Percentiles rank a stretch among this genome's conserved stretches.
Evolutionary conservation across 176 grass and related monocot genomes (phyloP).

Genomic region (Aegilops longissima): DNA sequence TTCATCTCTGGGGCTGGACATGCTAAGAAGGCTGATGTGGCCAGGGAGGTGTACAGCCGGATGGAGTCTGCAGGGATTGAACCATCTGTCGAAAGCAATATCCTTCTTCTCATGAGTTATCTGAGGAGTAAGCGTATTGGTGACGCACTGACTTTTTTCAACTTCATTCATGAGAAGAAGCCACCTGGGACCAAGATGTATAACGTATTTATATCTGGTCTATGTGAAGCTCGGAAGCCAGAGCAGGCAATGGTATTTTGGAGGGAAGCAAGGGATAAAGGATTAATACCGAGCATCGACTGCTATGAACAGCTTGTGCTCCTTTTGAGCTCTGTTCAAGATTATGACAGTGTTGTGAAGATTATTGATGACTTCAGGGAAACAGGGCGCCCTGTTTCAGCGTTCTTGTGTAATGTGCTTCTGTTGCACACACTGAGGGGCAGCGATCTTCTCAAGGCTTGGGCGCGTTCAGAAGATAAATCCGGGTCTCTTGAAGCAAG

Average conservation of each 20-base stretch:
- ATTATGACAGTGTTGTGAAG: slow-evolving; percentile 71
- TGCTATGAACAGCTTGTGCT: slow-evolving; percentile 92
- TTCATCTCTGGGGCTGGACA: slow-evolving; percentile 77
- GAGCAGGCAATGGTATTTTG: slow-evolving; percentile 80
- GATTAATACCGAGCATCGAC: slow-evolving; percentile 69
- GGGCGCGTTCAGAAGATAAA: slow-evolving; percentile 51
- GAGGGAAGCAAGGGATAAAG: slow-evolving; percentile 76
- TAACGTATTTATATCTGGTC: slow-evolving; percentile 81
- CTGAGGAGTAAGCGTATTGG: slow-evolving; percentile 83
- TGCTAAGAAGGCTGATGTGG: slow-evolving; percentile 71
- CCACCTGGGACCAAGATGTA: slow-evolving; percentile 63
- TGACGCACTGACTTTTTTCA: slow-evolving; percentile 66
- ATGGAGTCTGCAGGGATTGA: slow-evolving; percentile 68
- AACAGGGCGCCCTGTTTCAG: slow-evolving; percentile 84
- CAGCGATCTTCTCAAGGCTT: slow-evolving; percentile 52
- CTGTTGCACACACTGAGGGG: slow-evolving; percentile 78
- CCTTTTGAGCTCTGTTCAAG: slow-evolving; percentile 48
- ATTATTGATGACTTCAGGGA: slow-evolving; percentile 74
- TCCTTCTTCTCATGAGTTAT: slow-evolving; percentile 77
- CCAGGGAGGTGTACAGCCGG: slow-evolving; percentile 65
- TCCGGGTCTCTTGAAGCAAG: slow-evolving; percentile 23
- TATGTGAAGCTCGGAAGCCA: slow-evolving; percentile 67
- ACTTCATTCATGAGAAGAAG: slow-evolving; percentile 57
- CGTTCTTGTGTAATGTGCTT: slow-evolving; percentile 91
- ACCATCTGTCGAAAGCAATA: slow-evolving; percentile 56